Base-by-base conservation (phyloP, 208 protist species). In the Wallacemonas sp. region DNA sequence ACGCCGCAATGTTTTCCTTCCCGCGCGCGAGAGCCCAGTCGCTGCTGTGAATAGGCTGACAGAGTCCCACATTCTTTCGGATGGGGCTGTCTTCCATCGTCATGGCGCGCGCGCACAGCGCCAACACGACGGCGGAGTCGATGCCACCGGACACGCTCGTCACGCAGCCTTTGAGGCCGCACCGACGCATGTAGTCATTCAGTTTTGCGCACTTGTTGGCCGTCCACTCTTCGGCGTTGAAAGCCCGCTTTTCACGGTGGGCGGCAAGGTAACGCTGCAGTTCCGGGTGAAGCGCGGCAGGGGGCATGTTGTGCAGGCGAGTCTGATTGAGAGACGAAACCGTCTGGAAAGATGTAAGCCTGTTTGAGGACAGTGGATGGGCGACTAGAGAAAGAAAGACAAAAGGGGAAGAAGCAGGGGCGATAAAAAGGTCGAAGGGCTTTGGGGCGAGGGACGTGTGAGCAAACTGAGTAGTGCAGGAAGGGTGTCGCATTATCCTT, bases 1-100 rank as follows among this genome's bases (percentile, higher is more conserved):
- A 89, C 1, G 86, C 66, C 1, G 79, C 73, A 59, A 91, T 89
- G 58, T 94, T 90, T 55, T 97, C 92, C 45, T 59, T 76, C 0
- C 93, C 97, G 0, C 95, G 78, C 33, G 89, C 76, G 41, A 96
- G 73, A 1, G 95, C 96, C 84, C 85, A 96, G 24, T 61, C 74
- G 54, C 87, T 94, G 68, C 91, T 96, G 73, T 97, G 80, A 38
- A 98, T 98, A 8, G 97, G 97, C 79, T 98, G 95, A 53, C 88
- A 94, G 2, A 98, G 19, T n/a, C 89, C 92, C 38, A 98, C 44
- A 61, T 97, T 91, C 63, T 91, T 90, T 32, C 81, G 26, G 61
- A 98, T 96, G 15, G 92, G 89, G 54, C 85, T 94, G 54, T 78
- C 73, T 0, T 39, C 38, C 37, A 68, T 63, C 39, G 68, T 33